Percentiles rank a stretch among this genome's conserved stretches.
Evolutionary conservation across 2,329 filamentous ascomycete genomes (phyloP).

Genomic region (Monosporascus sp.): DNA sequence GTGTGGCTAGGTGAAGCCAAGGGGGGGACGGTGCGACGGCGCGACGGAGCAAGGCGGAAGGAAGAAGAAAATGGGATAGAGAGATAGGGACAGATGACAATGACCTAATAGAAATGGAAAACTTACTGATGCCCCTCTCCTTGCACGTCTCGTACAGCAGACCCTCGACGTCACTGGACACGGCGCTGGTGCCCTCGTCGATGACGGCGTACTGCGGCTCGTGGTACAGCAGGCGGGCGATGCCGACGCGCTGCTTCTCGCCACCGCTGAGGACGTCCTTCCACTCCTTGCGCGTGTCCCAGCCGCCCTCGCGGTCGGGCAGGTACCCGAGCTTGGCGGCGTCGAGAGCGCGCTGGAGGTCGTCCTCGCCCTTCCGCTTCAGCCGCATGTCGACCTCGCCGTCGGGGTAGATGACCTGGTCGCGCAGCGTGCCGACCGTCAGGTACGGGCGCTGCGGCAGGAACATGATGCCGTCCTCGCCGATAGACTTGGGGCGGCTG

Average conservation of each 20-base stretch:
- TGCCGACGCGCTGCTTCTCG: conserved; percentile 93
- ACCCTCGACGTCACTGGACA: conserved; percentile 91
- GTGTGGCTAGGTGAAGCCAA: neutral
- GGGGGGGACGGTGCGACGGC: too few relatives aligned
- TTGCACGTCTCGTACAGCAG: conserved; percentile 91
- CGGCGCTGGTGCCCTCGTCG: conserved; percentile 92
- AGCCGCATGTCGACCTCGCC: conserved; percentile 91
- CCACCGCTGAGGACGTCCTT: conserved; percentile 96
- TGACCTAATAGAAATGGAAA: neutral
- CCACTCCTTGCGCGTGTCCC: conserved; percentile 97
- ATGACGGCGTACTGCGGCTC: conserved; percentile 92
- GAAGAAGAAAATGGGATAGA: neutral
- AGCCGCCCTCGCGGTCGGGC: conserved; percentile 86
- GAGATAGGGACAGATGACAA: neutral
- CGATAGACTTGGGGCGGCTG: conserved; percentile 73
- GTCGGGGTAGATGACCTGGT: conserved; percentile 97
- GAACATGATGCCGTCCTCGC: conserved; percentile 96
- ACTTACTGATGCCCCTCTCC: conserved; percentile 83
- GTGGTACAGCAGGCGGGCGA: conserved; percentile 87
- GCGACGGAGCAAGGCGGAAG: too few relatives aligned
- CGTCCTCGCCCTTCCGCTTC: conserved; percentile 69
- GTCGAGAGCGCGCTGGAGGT: conserved; percentile 74
- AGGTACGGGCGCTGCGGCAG: conserved; percentile 91
- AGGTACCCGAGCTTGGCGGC: conserved; percentile 85
- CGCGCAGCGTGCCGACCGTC: conserved; percentile 84